These are phyloP conservation scores for Punica granatum DNA, from an alignment of 345 rosid genomes.

Conservation along the genomic window DNA sequence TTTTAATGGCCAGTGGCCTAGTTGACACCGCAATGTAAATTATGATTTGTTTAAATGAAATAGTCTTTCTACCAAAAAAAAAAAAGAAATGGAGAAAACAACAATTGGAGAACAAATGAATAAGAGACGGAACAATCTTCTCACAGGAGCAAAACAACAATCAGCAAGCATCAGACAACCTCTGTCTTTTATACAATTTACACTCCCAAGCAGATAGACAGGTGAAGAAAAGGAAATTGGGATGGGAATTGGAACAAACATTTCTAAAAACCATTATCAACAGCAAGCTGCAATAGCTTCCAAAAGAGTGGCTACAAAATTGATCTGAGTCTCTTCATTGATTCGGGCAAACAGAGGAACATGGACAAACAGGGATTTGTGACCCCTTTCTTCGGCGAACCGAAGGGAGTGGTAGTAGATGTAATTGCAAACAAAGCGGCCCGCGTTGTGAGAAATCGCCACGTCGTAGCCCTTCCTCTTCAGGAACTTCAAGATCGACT, in stretches of 20 bases:
- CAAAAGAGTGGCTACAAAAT: constrained; percentile 46
- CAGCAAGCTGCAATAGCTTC: constrained; percentile 64
- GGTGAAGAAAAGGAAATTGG: not conserved
- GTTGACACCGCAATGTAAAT: no score
- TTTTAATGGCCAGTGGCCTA: no score
- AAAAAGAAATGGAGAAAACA: no score
- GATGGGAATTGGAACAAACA: not conserved
- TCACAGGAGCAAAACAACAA: no score
- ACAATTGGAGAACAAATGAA: no score
- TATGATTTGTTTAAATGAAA: no score
- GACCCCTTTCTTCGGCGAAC: constrained; percentile 59
- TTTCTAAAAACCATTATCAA: constrained; percentile 10
- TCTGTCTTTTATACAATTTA: not conserved
- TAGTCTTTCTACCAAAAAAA: no score
- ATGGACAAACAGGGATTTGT: constrained; percentile 64
- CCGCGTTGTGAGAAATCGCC: constrained; percentile 54
- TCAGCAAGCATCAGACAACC: not conserved
- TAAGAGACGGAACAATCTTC: no score
- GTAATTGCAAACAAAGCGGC: constrained; percentile 70
- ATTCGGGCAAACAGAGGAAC: constrained; percentile 63
- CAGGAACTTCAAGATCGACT: constrained; percentile 30
- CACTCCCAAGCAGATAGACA: not conserved
- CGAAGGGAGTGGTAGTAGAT: constrained; percentile 70
- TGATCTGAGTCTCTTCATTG: constrained; percentile 64
- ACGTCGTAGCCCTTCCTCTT: constrained; percentile 43